Conservation (phyloP, 2,329 filamentous ascomycete species). For the Fusarium succisae region DNA sequence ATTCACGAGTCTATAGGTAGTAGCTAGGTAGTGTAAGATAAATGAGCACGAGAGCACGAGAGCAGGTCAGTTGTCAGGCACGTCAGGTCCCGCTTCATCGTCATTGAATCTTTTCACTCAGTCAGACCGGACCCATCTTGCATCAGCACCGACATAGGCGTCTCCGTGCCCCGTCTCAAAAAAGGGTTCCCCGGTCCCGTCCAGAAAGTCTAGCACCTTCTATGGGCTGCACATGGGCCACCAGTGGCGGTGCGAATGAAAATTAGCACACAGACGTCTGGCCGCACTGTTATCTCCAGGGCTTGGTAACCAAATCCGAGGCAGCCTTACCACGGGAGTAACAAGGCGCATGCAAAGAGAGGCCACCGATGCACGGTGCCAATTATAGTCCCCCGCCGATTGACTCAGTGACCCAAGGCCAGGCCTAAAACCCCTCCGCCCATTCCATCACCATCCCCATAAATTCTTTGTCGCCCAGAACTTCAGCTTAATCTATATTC, state of each 20-base stretch:
- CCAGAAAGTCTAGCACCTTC: slow-evolving; percentile 45
- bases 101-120: slow-evolving; percentile 16
- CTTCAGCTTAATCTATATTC: slow-evolving; percentile 34
- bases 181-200: background rate
- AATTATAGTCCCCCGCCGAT: slow-evolving; percentile 46
- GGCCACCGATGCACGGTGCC: slow-evolving; percentile 36
- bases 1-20: background rate
- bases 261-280: slow-evolving; percentile 6
- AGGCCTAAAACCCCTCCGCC: slow-evolving; percentile 34
- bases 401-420: slow-evolving; percentile 47
- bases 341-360: slow-evolving; percentile 23
- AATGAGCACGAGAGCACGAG: slow-evolving; percentile 3
- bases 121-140: slow-evolving; percentile 9
- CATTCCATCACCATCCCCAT: slow-evolving; percentile 46
- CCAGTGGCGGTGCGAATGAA: slow-evolving; percentile 37
- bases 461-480: slow-evolving; percentile 40
- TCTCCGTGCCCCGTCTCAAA: slow-evolving; percentile 2
- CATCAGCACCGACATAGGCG: slow-evolving; percentile 2
- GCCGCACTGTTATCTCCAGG: slow-evolving; percentile 4
- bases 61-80: slow-evolving; percentile 15
- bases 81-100: slow-evolving; percentile 30
- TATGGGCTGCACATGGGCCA: slow-evolving; percentile 30
- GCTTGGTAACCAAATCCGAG: background rate
- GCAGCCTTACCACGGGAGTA: slow-evolving; percentile 22
- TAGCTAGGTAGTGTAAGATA: background rate